A percentile compares a stretch with the other conserved stretches of the same genome.
Conservation (phyloP, 225 moss, liverwort and hornwort species). For the Sphagnum contortum region DNA sequence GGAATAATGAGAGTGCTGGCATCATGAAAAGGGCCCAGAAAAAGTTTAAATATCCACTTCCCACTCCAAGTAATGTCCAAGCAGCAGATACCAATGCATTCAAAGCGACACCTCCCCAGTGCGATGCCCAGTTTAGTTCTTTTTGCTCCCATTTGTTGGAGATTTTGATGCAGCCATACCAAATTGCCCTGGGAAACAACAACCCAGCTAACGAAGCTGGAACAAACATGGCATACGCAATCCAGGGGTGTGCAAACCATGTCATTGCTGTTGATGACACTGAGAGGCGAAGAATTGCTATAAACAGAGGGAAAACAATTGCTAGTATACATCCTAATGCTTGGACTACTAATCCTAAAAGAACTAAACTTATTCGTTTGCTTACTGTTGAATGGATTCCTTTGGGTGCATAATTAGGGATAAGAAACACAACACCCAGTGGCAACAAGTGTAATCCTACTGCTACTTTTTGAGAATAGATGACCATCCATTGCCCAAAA, state of each 20-base stretch:
- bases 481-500: constrained; percentile 71
- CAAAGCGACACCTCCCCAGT: constrained; percentile 73
- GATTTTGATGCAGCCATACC: constrained; percentile 21
- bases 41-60: constrained; percentile 88
- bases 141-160: constrained; percentile 55
- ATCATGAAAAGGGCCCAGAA: constrained; percentile 77
- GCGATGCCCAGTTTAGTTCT: constrained; percentile 71
- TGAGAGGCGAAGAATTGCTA: constrained; percentile 68
- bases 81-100: constrained; percentile 49
- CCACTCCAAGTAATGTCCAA: constrained; percentile 27
- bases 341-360: constrained; percentile 58
- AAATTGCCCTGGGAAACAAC: constrained; percentile 56
- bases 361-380: constrained; percentile 44
- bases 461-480: constrained; percentile 73
- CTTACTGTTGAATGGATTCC: constrained; percentile 49
- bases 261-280: constrained; percentile 75
- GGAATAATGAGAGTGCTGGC: constrained; percentile 58
- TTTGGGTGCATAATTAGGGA: constrained; percentile 39
- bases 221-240: constrained; percentile 75
- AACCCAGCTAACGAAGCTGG: constrained; percentile 74
- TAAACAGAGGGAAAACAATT: constrained; percentile 50
- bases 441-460: constrained; percentile 63
- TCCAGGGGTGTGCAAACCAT: constrained; percentile 94
- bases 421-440: constrained; percentile 48
- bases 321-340: constrained; percentile 34